Evolutionary conservation across 2,329 filamentous ascomycete genomes (phyloP).

Genomic region (Cladophialophora carrionii): DNA sequence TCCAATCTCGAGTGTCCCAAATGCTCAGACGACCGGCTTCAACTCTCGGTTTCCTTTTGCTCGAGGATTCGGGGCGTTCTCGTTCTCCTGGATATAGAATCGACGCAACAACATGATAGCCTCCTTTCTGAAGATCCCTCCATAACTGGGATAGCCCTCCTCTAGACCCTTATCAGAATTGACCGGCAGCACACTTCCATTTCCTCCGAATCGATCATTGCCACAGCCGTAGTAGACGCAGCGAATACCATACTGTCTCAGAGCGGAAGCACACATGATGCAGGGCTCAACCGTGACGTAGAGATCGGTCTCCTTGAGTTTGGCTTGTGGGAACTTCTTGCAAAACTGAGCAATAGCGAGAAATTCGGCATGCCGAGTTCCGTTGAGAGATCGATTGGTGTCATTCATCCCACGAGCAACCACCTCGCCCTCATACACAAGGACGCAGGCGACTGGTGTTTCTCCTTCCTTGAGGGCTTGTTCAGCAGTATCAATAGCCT

Average conservation of each 20-base stretch:
- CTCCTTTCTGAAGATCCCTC: conserved; percentile 86
- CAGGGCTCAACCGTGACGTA: conserved; percentile 99
- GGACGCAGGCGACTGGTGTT: conserved; percentile 94
- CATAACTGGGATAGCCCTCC: conserved; percentile 76
- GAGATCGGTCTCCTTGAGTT: conserved; percentile 74
- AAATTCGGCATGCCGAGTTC: conserved; percentile 93
- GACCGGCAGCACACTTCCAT: conserved; percentile 82
- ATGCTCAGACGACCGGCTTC: conserved; percentile 52
- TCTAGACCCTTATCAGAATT: conserved; percentile 60
- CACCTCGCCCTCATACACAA: conserved; percentile 76
- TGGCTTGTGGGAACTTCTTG: conserved; percentile 64
- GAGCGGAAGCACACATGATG: conserved; percentile 95
- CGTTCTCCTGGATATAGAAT: conserved; percentile 98
- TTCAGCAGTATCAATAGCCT: conserved; percentile 59
- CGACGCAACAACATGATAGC: conserved; percentile 88
- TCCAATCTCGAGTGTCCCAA: background rate
- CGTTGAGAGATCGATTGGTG: conserved; percentile 84
- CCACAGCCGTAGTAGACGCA: conserved; percentile 93
- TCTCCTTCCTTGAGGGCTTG: conserved; percentile 83
- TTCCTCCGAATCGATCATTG: conserved; percentile 97
- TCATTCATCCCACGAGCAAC: conserved; percentile 96
- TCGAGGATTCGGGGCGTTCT: conserved; percentile 70
- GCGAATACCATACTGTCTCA: conserved; percentile 84
- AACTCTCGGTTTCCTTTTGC: conserved; percentile 66
- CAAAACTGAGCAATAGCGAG: conserved; percentile 75